These are phyloP conservation scores for Stromatinia cepivora DNA, from an alignment of 2,329 filamentous ascomycete species.

Conservation along the genomic window DNA sequence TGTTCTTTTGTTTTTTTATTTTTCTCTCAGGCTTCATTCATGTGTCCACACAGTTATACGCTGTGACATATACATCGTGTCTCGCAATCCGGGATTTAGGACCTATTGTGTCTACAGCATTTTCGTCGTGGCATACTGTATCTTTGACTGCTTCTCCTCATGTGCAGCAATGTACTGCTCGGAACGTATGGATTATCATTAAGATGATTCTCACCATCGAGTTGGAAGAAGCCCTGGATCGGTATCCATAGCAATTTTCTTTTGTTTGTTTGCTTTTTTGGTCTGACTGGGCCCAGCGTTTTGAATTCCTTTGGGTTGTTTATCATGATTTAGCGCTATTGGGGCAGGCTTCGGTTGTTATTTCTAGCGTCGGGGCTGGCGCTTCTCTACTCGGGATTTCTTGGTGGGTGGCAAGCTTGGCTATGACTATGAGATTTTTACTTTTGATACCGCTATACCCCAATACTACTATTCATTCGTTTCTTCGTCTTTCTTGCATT, in stretches of 20 bases:
- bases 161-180: not conserved
- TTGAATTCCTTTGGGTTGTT: not conserved
- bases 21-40: not conserved
- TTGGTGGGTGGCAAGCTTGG: constrained; percentile 9
- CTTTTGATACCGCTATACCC: constrained; percentile 16
- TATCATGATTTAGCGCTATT: not conserved
- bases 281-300: not conserved
- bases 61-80: not conserved
- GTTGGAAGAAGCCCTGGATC: not conserved
- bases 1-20: not conserved
- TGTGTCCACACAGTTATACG: not conserved
- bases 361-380: constrained; percentile 9
- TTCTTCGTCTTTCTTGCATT: not conserved
- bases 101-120: not conserved
- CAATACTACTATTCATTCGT: constrained; percentile 4
- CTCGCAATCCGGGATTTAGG: not conserved
- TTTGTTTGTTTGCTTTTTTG: not conserved
- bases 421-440: constrained; percentile 12
- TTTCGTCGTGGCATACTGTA: not conserved
- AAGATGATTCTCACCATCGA: not conserved
- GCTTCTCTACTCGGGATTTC: constrained; percentile 3
- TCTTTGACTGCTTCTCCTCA: not conserved
- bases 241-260: not conserved
- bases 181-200: not conserved
- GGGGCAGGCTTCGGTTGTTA: not conserved